phyloP scores from a whole-genome alignment of 345 rosid species.

The Conringia planisiliqua region DNA sequence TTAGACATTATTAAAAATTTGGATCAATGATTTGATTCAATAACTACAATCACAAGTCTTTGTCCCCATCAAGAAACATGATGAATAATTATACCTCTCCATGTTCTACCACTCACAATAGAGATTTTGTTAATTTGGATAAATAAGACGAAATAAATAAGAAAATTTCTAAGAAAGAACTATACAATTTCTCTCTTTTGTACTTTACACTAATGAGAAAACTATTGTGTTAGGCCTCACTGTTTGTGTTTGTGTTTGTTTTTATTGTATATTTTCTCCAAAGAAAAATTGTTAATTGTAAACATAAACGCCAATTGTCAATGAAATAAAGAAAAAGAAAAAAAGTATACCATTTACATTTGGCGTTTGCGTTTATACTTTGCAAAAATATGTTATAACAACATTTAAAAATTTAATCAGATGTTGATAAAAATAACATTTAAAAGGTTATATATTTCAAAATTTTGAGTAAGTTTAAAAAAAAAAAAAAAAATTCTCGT shows the following conservation, averaged over 20 bases:
- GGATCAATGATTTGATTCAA: slow-evolving; percentile 14
- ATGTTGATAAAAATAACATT: background rate
- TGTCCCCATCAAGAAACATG: slow-evolving; percentile 26
- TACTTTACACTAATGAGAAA: too few species aligned
- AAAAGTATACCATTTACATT: too few species aligned
- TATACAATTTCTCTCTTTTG: too few species aligned
- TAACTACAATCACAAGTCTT: slow-evolving; percentile 22
- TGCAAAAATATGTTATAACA: background rate
- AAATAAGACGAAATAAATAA: too few species aligned
- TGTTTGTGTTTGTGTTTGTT: background rate
- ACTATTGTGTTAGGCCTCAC: background rate
- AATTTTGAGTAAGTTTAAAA: background rate
- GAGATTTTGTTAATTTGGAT: background rate
- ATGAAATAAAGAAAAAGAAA: too few species aligned
- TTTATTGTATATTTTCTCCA: too few species aligned
- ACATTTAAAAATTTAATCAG: background rate
- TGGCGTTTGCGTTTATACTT: background rate
- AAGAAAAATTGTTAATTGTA: too few species aligned
- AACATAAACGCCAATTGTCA: too few species aligned
- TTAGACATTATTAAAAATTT: slow-evolving; percentile 18
- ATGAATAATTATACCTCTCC: slow-evolving; percentile 10
- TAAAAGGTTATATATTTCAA: background rate
- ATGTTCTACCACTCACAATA: slow-evolving; percentile 22
- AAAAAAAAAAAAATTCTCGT: background rate
- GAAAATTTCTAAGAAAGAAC: too few species aligned